These are phyloP conservation scores for Elymus sibiricus DNA, from an alignment of 176 grass and related monocot genomes.

Conservation along the genomic window DNA sequence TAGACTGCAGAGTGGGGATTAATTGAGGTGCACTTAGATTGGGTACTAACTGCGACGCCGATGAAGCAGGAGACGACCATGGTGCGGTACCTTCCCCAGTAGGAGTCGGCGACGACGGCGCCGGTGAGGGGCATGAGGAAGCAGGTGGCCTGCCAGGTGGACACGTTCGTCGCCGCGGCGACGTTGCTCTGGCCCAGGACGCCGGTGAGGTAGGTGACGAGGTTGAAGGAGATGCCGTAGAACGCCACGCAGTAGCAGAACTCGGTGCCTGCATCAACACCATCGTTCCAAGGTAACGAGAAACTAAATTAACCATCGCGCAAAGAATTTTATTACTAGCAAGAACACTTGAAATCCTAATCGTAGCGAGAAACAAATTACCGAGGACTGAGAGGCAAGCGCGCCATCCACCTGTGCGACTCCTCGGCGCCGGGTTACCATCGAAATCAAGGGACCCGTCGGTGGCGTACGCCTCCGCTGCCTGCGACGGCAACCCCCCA, in stretches of 20 bases:
- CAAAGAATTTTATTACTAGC: no score
- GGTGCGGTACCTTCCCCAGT: slow-evolving; percentile 50
- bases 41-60: slow-evolving; percentile 24
- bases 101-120: slow-evolving; percentile 42
- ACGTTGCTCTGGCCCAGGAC: slow-evolving; percentile 36
- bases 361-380: not conserved
- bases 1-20: no score
- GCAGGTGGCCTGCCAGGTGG: slow-evolving; percentile 45
- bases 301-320: not conserved
- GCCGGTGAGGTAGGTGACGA: slow-evolving; percentile 41
- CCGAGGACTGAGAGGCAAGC: slow-evolving; percentile 19
- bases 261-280: not conserved
- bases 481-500: not conserved
- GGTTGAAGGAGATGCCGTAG: slow-evolving; percentile 27
- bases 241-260: slow-evolving; percentile 33
- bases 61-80: slow-evolving; percentile 11
- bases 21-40: no score
- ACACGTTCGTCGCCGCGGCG: slow-evolving; percentile 28
- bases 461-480: not conserved
- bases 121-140: slow-evolving; percentile 36
- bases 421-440: not conserved
- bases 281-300: not conserved
- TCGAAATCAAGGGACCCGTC: slow-evolving; percentile 17
- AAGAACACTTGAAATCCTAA: not conserved
- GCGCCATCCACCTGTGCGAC: slow-evolving; percentile 17